Conservation (phyloP, 2,329 filamentous ascomycete species). For the Periconia sp. region DNA sequence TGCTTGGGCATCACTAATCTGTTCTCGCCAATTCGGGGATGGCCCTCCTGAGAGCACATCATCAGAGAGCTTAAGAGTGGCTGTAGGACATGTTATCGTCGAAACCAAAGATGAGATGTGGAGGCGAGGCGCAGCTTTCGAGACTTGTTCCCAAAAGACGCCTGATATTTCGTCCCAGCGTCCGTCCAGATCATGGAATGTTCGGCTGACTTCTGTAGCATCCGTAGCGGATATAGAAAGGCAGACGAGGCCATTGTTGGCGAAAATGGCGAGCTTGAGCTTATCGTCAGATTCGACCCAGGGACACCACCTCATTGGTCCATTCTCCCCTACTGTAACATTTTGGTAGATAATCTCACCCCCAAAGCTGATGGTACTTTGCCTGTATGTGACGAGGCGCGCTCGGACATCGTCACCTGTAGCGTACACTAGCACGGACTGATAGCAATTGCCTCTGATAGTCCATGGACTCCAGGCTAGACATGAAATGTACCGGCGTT, state of each 20-base stretch:
- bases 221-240: conserved; percentile 30
- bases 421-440: conserved; percentile 44
- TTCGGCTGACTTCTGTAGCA: conserved; percentile 24
- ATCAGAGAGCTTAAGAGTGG: conserved; percentile 33
- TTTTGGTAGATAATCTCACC: conserved; percentile 31
- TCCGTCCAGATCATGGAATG: conserved; percentile 44
- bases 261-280: conserved; percentile 41
- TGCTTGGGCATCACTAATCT: conserved; percentile 44
- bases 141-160: conserved; percentile 36
- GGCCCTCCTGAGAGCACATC: conserved; percentile 11
- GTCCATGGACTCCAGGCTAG: conserved; percentile 51
- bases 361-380: conserved; percentile 21
- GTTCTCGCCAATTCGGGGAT: conserved; percentile 47
- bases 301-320: conserved; percentile 38
- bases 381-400: conserved; percentile 23
- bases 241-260: conserved; percentile 29
- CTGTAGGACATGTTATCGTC: conserved; percentile 39
- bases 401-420: conserved; percentile 40
- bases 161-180: conserved; percentile 51
- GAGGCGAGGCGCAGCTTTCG: conserved; percentile 22
- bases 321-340: conserved; percentile 28
- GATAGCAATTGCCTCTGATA: conserved; percentile 13
- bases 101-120: conserved; percentile 48
- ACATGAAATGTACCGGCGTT: conserved; percentile 42
- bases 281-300: conserved; percentile 15